Percentiles rank a stretch among this genome's conserved stretches.
phyloP scores from a whole-genome alignment of 2,329 filamentous ascomycete species.

The Stachybotrys chlorohalonatus region DNA sequence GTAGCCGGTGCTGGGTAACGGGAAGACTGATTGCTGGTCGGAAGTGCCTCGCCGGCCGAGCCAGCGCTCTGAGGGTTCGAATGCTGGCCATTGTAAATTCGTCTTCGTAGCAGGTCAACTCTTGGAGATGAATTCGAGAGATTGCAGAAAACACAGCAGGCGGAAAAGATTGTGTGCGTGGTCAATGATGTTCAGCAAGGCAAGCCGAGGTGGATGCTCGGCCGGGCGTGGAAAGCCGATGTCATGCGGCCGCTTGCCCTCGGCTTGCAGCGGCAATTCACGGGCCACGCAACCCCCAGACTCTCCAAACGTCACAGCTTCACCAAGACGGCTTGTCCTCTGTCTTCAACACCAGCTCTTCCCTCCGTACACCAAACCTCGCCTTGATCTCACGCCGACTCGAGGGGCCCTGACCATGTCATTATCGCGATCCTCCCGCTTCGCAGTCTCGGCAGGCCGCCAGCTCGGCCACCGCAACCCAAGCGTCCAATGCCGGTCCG shows the following conservation, averaged over 20 bases:
- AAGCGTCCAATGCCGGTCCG: constrained; percentile 26
- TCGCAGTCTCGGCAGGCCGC: constrained; percentile 30
- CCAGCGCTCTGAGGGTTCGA: constrained; percentile 25
- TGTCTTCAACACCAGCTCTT: not conserved
- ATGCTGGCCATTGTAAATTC: constrained; percentile 32
- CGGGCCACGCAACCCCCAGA: constrained; percentile 14
- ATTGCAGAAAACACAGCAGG: not conserved
- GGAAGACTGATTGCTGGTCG: constrained; percentile 21
- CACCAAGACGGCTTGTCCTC: constrained; percentile 3
- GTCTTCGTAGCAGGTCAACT: too few relatives aligned
- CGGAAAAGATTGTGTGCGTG: not conserved
- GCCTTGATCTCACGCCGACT: not conserved
- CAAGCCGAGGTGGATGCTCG: too few relatives aligned
- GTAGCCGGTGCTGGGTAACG: constrained; percentile 26
- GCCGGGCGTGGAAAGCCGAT: not conserved
- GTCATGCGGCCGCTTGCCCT: constrained; percentile 1
- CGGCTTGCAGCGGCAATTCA: constrained; percentile 12
- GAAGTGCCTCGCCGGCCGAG: constrained; percentile 18
- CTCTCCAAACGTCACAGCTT: constrained; percentile 15
- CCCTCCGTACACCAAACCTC: not conserved
- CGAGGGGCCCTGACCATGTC: constrained; percentile 34
- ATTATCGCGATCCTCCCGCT: constrained; percentile 34
- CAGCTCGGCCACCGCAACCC: constrained; percentile 18
- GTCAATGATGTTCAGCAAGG: too few relatives aligned
- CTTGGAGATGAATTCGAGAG: too few relatives aligned